Conservation (phyloP, 441 rosid genomes). For the Isatis lusitanica region DNA sequence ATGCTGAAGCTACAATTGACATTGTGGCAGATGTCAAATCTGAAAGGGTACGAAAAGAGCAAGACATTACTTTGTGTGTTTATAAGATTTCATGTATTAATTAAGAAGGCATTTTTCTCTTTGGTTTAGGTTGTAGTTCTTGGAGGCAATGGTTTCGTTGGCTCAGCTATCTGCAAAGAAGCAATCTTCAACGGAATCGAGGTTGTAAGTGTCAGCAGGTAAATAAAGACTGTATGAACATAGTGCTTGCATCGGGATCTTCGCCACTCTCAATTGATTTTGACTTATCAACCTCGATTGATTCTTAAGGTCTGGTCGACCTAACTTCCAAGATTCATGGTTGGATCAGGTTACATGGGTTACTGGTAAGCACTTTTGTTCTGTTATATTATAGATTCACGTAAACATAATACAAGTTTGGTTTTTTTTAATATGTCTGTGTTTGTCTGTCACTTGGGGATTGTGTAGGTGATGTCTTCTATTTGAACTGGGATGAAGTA, state of each 20-base stretch:
- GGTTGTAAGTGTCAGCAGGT: slow-evolving; percentile 88
- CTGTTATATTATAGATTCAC: background rate
- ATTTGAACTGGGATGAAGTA: slow-evolving; percentile 89
- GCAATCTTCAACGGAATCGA: slow-evolving; percentile 84
- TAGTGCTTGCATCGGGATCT: background rate
- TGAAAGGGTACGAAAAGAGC: slow-evolving; percentile 55
- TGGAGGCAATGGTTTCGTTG: slow-evolving; percentile 93
- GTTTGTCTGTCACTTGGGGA: background rate
- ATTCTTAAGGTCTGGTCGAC: slow-evolving; percentile 73
- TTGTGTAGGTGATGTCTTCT: slow-evolving; percentile 83
- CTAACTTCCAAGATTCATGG: slow-evolving; percentile 73
- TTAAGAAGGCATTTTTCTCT: slow-evolving; percentile 13
- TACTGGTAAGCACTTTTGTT: slow-evolving; percentile 51
- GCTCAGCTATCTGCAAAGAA: slow-evolving; percentile 91
- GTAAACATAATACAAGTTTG: background rate
- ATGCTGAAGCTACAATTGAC: slow-evolving; percentile 71
- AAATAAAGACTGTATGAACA: background rate
- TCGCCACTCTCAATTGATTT: background rate
- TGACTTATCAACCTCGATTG: background rate
- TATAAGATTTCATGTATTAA: background rate
- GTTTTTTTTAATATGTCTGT: slow-evolving; percentile 1
- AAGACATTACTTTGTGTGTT: background rate
- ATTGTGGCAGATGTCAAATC: slow-evolving; percentile 76
- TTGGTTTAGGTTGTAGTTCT: slow-evolving; percentile 74
- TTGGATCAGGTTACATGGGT: slow-evolving; percentile 89